phyloP scores from a whole-genome alignment of 495 filamentous ascomycete genomes.

The Aspergillus nanangensis region DNA sequence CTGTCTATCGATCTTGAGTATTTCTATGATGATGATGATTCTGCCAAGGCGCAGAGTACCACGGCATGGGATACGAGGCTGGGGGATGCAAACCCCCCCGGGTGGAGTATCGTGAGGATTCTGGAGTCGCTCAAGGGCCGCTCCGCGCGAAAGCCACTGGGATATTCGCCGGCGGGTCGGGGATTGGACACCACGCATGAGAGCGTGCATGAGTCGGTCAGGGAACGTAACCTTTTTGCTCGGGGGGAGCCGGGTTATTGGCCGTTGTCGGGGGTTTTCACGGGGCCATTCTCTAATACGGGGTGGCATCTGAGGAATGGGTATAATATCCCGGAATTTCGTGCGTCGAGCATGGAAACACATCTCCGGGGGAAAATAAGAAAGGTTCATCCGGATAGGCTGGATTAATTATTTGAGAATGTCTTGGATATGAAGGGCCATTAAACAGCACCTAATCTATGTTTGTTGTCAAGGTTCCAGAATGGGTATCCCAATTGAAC shows the following conservation, averaged over 20 bases:
- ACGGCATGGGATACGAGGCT: conserved; percentile 16
- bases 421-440: too few species aligned
- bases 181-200: conserved; percentile 15
- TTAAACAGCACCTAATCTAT: too few species aligned
- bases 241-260: background rate
- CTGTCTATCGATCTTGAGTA: conserved; percentile 16
- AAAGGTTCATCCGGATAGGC: background rate
- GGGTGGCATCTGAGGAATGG: background rate
- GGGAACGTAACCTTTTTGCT: conserved; percentile 9
- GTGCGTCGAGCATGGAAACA: background rate
- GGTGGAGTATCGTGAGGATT: conserved; percentile 1
- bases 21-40: conserved; percentile 5
- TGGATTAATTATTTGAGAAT: too few species aligned
- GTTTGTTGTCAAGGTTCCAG: too few species aligned
- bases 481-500: too few species aligned
- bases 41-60: background rate
- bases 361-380: background rate
- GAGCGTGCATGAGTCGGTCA: conserved; percentile 22
- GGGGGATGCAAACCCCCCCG: conserved; percentile 2
- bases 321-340: background rate
- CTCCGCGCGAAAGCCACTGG: conserved; percentile 14
- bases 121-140: conserved; percentile 11
- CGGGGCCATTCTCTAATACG: background rate
- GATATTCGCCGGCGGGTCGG: conserved; percentile 6
- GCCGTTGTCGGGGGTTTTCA: conserved; percentile 4